Conservation (phyloP, 1,284 basidiomycete genomes). For the Moesziomyces aphidis region DNA sequence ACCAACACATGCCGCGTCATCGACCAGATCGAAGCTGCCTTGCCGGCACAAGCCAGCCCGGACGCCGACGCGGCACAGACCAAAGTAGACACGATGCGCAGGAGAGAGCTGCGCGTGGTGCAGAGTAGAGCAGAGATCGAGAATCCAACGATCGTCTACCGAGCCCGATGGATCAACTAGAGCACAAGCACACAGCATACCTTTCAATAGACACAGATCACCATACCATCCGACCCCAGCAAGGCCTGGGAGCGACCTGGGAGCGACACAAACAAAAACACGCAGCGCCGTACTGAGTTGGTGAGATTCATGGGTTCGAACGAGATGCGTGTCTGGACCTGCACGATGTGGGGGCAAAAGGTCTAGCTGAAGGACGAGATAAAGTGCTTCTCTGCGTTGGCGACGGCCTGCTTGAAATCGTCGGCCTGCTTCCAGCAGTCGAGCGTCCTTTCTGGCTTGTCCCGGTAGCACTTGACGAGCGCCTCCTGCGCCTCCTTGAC, state of each 20-base stretch:
- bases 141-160: constrained; percentile 50
- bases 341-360: neutral
- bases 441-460: constrained; percentile 74
- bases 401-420: constrained; percentile 79
- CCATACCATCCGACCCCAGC: no score
- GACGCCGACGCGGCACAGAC: constrained; percentile 40
- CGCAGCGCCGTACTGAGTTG: no score
- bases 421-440: constrained; percentile 82
- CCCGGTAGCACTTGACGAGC: constrained; percentile 80
- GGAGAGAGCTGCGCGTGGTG: constrained; percentile 60
- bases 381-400: constrained; percentile 73
- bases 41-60: neutral
- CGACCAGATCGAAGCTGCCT: constrained; percentile 20
- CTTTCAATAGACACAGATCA: no score
- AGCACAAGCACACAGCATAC: neutral
- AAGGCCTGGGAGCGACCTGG: no score
- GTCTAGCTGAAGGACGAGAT: constrained; percentile 32
- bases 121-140: constrained; percentile 62
- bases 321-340: neutral
- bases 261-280: neutral
- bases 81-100: constrained; percentile 58
- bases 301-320: no score
- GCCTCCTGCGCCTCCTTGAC: constrained; percentile 75
- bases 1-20: constrained; percentile 44
- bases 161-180: constrained; percentile 46